Evolutionary conservation across 805 yeast genomes (phyloP), one percentile per base, ranked within the genome.

Genomic region (Pichia nanzhaoensis): DNA sequence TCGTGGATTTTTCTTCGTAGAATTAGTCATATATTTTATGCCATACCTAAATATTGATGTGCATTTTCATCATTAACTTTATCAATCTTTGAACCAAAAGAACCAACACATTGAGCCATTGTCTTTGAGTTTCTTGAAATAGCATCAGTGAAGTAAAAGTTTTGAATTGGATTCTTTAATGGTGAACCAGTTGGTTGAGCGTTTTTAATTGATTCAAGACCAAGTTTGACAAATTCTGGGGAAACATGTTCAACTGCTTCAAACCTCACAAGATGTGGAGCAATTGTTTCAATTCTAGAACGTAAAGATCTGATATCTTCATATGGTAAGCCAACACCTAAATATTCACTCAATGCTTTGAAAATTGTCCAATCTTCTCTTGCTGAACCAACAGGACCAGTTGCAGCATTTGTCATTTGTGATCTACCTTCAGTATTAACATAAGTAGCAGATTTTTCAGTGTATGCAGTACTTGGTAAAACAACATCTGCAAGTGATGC

Each of bases 401-500:
- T 80, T 35, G 95, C 93, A 37, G 95, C 95, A 52, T 91, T 76
- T 3, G 95, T 83, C 47, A 73, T 65, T 70, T 86, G 95, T 12
- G 87, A 80, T 63, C 95, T 80, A 56, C 95, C 95, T 69, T 87
- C 95, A 33, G 95, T 87, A 69, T 86, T 86, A 52, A 86, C 90
- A 64, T 77, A 86, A 4, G 93, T 87, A 46, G 85, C 89, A 22
- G 80, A 69, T 67, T 86, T 87, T 65, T 86, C 95, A 34, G 95
- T 87, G 74, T 82, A 87, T 34, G 95, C 95, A 31, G 90, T 75
- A 39, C 90, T 90, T 38, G 95, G 95, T 54, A 86, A 74, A 48
- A 86, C 76, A 37, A 86, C 95, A 64, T 86, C 95, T 37, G 95
- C 95, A 55, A 78, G 75, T 8, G 91, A 80, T 24, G 95, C 95